These are phyloP conservation scores for Hypoxylon rickii DNA, from an alignment of 495 filamentous ascomycete species.

Conservation along the genomic window DNA sequence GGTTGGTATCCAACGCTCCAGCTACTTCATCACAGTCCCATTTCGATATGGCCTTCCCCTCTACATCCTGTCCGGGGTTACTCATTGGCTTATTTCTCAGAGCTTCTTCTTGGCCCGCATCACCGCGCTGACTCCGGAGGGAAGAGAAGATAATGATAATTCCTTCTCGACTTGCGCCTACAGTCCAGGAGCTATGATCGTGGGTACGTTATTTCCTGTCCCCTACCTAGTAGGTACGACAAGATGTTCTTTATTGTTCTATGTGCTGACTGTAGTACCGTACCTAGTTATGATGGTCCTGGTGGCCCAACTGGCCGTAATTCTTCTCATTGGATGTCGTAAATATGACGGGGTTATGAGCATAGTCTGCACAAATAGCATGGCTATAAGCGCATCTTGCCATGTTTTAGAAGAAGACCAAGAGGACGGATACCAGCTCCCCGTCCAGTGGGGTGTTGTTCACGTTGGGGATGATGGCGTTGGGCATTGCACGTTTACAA, in stretches of 20 bases:
- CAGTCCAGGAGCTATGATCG: slow-evolving; percentile 38
- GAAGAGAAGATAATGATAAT: slow-evolving; percentile 1
- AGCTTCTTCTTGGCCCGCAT: slow-evolving; percentile 42
- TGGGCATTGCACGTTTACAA: slow-evolving; percentile 9
- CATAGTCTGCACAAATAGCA: slow-evolving; percentile 30
- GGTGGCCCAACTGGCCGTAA: not conserved
- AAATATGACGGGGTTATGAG: slow-evolving; percentile 30
- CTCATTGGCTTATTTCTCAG: slow-evolving; percentile 52
- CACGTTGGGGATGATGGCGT: slow-evolving; percentile 2
- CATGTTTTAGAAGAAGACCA: slow-evolving; percentile 20
- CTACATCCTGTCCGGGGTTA: slow-evolving; percentile 15
- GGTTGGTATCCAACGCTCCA: slow-evolving; percentile 40
- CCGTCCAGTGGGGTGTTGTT: slow-evolving; percentile 15
- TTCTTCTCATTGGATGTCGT: slow-evolving; percentile 18
- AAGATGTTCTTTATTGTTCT: not conserved
- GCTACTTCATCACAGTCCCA: slow-evolving; percentile 48
- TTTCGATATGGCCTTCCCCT: slow-evolving; percentile 46
- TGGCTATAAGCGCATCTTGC: slow-evolving; percentile 32
- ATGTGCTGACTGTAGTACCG: not conserved
- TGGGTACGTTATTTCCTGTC: slow-evolving; percentile 9
- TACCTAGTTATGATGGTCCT: not conserved
- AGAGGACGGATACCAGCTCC: slow-evolving; percentile 17
- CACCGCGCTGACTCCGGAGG: not conserved
- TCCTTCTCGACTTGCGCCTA: slow-evolving; percentile 39
- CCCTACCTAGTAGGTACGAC: not conserved